Base-by-base conservation (phyloP, 2,329 filamentous ascomycete genomes). In the Aspergillus sclerotialis region DNA sequence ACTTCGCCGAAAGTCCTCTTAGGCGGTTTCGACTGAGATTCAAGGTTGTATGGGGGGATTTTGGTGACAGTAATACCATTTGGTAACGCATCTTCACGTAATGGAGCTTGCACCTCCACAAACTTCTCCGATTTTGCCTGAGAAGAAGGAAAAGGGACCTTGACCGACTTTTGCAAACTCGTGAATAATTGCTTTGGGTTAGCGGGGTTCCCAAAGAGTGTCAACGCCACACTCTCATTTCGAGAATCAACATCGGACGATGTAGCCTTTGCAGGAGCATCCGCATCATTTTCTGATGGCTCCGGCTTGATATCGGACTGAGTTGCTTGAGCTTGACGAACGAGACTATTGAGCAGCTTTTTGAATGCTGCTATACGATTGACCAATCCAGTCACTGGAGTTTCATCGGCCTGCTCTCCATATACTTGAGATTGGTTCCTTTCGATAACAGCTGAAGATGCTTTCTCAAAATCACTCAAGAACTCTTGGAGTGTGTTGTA, bases 151-250 rank as follows among this genome's bases (percentile, higher is more conserved):
- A 55, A 31, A n/a, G 55, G 50, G 16, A 56, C 46, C 24, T 53
- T 54, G 28, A 55, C 46, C 2, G 60, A 56, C 35, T 75, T 70
- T 44, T 83, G 84, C 32, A 94, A 68, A 58, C 89, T 94, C 4
- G 90, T 94, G 57, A 92, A 95, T 4, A 95, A 68, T 40, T 90
- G 84, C 47, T 80, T 82, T 23, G 84, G 74, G 29, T 79, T 78
- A 2, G 81, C 78, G 26, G 83, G 83, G 46, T 80, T 83, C 35
- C 85, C 87, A 46, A 80, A 81, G 1, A 94, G 68, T 1, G 85
- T 90, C 38, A 95, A 67, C 5, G 90, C 80, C 11, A 78, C 65
- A 42, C 68, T 72, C 36, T 73, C 61, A 44, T 73, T 58, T 45
- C 68, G 53, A 30, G 62, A 60, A 26, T 64, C 66, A 32, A 66